Conservation (phyloP, 1,139 yeast species). For the Kodamaea alishanica region DNA sequence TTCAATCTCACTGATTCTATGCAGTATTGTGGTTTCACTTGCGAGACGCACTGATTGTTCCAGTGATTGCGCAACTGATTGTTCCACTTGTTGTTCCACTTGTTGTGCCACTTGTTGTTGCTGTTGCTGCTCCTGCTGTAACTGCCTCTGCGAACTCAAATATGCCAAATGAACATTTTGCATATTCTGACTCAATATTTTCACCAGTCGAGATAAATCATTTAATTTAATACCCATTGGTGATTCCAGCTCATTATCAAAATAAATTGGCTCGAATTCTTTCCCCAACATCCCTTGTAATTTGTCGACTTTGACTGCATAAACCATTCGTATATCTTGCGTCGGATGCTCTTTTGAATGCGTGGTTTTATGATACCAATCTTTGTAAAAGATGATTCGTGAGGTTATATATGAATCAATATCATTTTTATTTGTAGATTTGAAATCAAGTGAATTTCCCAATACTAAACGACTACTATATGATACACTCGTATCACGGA, state of each 20-base stretch:
- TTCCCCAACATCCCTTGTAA: slow-evolving; percentile 4
- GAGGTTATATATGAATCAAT: slow-evolving; percentile 23
- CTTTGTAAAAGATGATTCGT: slow-evolving; percentile 32
- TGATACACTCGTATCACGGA: background rate
- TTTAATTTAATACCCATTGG: background rate
- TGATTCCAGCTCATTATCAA: background rate
- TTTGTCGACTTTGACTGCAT: slow-evolving; percentile 20
- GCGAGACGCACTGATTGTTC: too few relatives aligned
- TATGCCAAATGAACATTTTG: too few relatives aligned
- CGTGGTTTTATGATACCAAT: slow-evolving; percentile 35
- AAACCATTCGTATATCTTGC: slow-evolving; percentile 17
- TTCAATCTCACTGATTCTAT: too few relatives aligned
- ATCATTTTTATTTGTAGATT: slow-evolving; percentile 3
- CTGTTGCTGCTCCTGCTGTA: too few relatives aligned
- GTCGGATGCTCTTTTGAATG: slow-evolving; percentile 16
- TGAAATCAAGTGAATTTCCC: slow-evolving; percentile 6
- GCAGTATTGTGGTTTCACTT: too few relatives aligned
- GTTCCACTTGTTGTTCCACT: too few relatives aligned
- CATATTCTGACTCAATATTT: background rate
- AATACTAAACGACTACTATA: slow-evolving; percentile 13
- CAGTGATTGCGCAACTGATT: too few relatives aligned
- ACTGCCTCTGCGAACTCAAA: too few relatives aligned
- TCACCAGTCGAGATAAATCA: slow-evolving; percentile 6
- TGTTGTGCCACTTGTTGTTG: too few relatives aligned
- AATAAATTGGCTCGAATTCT: slow-evolving; percentile 1